Percentiles rank a stretch among this genome's conserved stretches.
Evolutionary conservation across 495 filamentous ascomycete species (phyloP).

Genomic region (Penicillium psychrofluorescens): DNA sequence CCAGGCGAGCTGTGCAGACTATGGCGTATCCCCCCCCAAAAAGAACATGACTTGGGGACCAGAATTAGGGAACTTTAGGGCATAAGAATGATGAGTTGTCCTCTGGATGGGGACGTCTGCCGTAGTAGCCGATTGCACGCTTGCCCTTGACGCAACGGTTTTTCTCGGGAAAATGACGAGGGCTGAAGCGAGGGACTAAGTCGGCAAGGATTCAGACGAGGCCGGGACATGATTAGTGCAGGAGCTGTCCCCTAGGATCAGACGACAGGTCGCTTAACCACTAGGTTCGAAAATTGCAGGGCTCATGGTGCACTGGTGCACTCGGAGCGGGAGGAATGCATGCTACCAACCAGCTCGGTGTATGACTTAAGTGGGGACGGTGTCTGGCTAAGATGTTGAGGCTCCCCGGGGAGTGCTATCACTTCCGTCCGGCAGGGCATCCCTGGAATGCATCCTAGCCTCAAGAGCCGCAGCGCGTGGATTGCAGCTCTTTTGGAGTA

Average conservation of each 20-base stretch:
- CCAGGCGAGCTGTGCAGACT: not conserved
- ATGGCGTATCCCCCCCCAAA: not conserved
- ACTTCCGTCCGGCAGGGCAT: too few species aligned
- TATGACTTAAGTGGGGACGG: too few species aligned
- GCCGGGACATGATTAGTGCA: conserved; percentile 10
- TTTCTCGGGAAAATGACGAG: conserved; percentile 21
- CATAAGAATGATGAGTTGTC: conserved; percentile 15
- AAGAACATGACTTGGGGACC: not conserved
- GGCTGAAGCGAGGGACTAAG: conserved; percentile 13
- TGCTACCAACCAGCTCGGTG: not conserved
- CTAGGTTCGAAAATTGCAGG: conserved; percentile 1
- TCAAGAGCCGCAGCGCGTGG: too few species aligned
- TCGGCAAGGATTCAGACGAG: conserved; percentile 13
- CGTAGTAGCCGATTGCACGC: conserved; percentile 17
- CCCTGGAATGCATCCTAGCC: too few species aligned
- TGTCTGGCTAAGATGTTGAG: too few species aligned
- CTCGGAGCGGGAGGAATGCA: conserved; percentile 1
- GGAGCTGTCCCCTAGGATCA: conserved; percentile 14
- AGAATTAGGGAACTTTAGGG: not conserved
- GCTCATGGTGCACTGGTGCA: too few species aligned
- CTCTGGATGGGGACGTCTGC: conserved; percentile 29
- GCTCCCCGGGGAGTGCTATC: too few species aligned
- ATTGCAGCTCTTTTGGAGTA: too few species aligned
- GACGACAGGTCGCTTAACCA: conserved; percentile 13
- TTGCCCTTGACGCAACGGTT: conserved; percentile 34